Percentiles rank a stretch among this genome's conserved stretches.
Conservation (phyloP, 2,329 filamentous ascomycete genomes). For the Paraphoma chrysanthemicola region DNA sequence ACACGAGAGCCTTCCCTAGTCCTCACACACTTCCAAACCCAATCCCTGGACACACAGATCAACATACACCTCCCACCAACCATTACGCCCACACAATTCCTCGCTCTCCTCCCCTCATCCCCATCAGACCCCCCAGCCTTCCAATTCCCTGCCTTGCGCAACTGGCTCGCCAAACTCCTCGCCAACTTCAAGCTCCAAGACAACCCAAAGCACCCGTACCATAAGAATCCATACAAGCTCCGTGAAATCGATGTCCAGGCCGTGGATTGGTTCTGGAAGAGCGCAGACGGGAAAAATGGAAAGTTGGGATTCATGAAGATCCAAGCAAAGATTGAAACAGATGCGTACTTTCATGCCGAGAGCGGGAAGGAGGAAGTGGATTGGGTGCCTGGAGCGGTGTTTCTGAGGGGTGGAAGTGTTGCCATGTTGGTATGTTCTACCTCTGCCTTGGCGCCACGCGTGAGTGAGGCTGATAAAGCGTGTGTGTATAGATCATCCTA, state of each 20-base stretch:
- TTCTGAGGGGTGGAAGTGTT: conserved; percentile 65
- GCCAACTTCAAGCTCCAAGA: conserved; percentile 57
- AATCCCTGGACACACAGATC: conserved; percentile 23
- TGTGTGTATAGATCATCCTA: conserved; percentile 58
- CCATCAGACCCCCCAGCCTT: conserved; percentile 14
- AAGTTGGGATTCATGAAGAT: conserved; percentile 65
- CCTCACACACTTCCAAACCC: background rate
- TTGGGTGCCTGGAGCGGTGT: conserved; percentile 63
- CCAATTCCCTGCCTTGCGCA: conserved; percentile 61
- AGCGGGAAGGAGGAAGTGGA: conserved; percentile 35
- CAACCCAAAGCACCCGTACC: conserved; percentile 57
- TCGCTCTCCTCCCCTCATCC: conserved; percentile 6
- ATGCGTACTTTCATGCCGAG: conserved; percentile 40
- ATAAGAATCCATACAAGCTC: conserved; percentile 59
- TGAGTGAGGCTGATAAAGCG: background rate
- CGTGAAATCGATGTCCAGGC: conserved; percentile 61
- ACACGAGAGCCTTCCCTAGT: background rate
- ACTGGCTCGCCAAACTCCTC: conserved; percentile 61
- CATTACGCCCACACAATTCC: conserved; percentile 47
- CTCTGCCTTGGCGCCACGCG: too few species aligned
- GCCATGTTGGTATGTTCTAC: conserved; percentile 63
- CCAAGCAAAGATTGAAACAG: conserved; percentile 61
- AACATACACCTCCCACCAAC: conserved; percentile 53
- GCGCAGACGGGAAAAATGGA: conserved; percentile 17
- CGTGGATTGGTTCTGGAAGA: conserved; percentile 59